These are phyloP conservation scores for Ajuga reptans DNA, from an alignment of 305 asterid genomes.

Conservation along the genomic window DNA sequence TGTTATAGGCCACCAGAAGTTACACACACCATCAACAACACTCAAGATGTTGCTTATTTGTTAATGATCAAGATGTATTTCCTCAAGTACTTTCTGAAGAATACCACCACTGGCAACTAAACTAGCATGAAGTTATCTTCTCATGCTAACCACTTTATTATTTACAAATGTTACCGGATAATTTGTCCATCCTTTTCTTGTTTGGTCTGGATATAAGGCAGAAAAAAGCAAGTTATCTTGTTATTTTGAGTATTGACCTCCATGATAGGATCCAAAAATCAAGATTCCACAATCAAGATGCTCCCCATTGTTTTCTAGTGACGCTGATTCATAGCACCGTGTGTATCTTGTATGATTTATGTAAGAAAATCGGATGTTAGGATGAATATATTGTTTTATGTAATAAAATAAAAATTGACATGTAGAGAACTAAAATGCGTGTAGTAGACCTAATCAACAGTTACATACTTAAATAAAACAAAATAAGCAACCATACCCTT, in stretches of 20 bases:
- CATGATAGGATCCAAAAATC: neutral
- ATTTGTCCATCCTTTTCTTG: slow-evolving; percentile 11
- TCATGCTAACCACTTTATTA: neutral
- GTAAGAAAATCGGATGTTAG: too few species aligned
- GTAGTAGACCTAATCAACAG: too few species aligned
- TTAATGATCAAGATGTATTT: neutral
- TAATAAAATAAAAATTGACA: too few species aligned
- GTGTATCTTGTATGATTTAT: too few species aligned
- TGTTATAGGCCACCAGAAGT: neutral
- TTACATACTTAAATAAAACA: too few species aligned
- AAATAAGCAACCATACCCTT: neutral
- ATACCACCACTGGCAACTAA: neutral
- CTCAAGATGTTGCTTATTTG: slow-evolving; percentile 7
- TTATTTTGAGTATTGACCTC: neutral
- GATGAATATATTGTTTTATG: too few species aligned
- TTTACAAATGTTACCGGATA: neutral
- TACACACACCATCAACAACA: neutral
- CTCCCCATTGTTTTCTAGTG: neutral
- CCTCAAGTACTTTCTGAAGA: neutral
- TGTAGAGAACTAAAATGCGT: too few species aligned
- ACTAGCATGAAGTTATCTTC: neutral
- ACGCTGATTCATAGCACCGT: neutral
- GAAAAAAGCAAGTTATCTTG: neutral
- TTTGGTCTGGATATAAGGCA: slow-evolving; percentile 6
- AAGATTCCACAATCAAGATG: neutral